Evolutionary conservation across 139 green algal species (phyloP).

Genomic region (Picochlorum sp.): DNA sequence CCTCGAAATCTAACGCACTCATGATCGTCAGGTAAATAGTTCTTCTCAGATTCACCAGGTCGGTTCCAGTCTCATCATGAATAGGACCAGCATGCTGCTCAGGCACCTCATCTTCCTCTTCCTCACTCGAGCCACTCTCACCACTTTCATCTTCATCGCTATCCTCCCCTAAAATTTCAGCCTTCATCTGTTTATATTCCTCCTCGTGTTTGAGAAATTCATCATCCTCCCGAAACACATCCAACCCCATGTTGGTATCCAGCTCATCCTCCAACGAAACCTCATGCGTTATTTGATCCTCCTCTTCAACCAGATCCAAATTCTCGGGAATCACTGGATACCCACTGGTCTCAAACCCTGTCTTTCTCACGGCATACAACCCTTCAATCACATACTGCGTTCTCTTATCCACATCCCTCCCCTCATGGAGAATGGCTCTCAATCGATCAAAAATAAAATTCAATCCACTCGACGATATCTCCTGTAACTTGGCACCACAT

Average conservation of each 20-base stretch:
- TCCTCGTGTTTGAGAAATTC: slow-evolving; percentile 64
- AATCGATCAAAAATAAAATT: slow-evolving; percentile 84
- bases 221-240: slow-evolving; percentile 84
- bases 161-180: slow-evolving; percentile 77
- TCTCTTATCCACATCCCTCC: slow-evolving; percentile 69
- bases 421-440: slow-evolving; percentile 79
- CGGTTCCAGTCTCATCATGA: slow-evolving; percentile 71
- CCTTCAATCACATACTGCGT: slow-evolving; percentile 90
- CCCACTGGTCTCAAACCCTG: slow-evolving; percentile 62
- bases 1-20: slow-evolving; percentile 93
- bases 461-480: slow-evolving; percentile 20
- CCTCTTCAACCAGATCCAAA: slow-evolving; percentile 88
- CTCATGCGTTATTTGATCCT: slow-evolving; percentile 96
- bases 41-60: slow-evolving; percentile 93
- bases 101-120: slow-evolving; percentile 23
- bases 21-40: slow-evolving; percentile 99
- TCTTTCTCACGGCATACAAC: slow-evolving; percentile 84
- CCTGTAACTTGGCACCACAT: slow-evolving; percentile 33
- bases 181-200: slow-evolving; percentile 76
- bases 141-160: slow-evolving; percentile 39
- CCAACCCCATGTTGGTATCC: slow-evolving; percentile 61
- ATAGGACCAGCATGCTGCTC: slow-evolving; percentile 35
- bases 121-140: slow-evolving; percentile 10
- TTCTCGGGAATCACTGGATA: slow-evolving; percentile 52
- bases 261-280: slow-evolving; percentile 62